Base-by-base conservation (phyloP, 306 rosid species). In the Amphicarpaea edgeworthii region DNA sequence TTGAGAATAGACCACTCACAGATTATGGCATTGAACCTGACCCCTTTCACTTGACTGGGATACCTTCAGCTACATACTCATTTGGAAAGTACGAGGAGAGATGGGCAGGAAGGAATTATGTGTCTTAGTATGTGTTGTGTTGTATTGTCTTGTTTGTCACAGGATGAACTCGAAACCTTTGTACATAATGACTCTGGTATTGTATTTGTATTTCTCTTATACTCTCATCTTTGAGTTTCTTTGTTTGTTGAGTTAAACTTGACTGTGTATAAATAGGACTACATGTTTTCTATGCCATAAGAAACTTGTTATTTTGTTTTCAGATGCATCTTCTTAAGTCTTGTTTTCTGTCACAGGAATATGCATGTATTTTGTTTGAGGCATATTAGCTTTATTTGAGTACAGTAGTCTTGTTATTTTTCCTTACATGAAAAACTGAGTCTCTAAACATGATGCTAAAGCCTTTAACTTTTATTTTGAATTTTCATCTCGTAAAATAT, bases 11-110 rank as follows among this genome's bases (percentile, higher is more conserved):
- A 76, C 97, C 98, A 11, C 88, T 95, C 40, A 92, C 98, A 67
- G 98, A 95, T 88, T 95, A 95, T 43, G 97, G 98, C 64, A 92
- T 95, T 8, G 97, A 92, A 72, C 98, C 97, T 0, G 93, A 95
- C 71, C 86, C 96, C 68, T 86, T 86, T 77, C 90, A 90, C 71
- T 40, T 90, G 63, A 8, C 59, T n/a, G 93, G 84, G 88, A 83
- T 66, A 20, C 91, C 97, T 7, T 64, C 95, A n/a, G n/a, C 86
- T 3, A 75, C 89, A 10, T 84, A 71, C 84, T 81, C 98, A 41
- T 83, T 83, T 73, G 96, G 88, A 78, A 89, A 91, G 73, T 80
- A 82, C 24, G 93, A 92, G 77, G 87, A 88, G 15, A 89, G 91
- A 86, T 95, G 97, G 98, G 59, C 80, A 15, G 77, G 81, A 42